phyloP scores from a whole-genome alignment of 2,329 filamentous ascomycete genomes.

The Curvularia spicifera region DNA sequence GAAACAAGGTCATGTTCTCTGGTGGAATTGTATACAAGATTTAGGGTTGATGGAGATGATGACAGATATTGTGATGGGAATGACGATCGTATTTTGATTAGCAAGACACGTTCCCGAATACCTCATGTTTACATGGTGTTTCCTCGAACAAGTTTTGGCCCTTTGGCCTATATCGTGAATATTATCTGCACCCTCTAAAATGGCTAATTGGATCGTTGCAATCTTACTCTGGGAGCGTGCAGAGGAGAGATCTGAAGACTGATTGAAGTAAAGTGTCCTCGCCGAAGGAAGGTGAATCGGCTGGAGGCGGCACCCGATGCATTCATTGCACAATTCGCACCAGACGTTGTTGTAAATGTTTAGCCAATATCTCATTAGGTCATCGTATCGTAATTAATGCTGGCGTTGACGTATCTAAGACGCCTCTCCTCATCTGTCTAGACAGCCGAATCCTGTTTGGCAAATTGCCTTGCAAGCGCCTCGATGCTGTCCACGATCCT shows the following conservation, averaged over 20 bases:
- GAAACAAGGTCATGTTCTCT: constrained; percentile 83
- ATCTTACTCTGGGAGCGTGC: not conserved
- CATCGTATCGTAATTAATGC: not conserved
- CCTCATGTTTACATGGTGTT: not conserved
- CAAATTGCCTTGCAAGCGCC: constrained; percentile 50
- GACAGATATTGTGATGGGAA: not conserved
- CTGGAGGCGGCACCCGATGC: not conserved
- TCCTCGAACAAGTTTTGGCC: not conserved
- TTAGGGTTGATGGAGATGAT: constrained; percentile 19
- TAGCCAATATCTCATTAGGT: not conserved
- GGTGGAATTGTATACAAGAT: constrained; percentile 60
- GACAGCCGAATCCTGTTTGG: constrained; percentile 50
- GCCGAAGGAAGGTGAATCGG: not conserved
- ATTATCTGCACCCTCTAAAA: no score
- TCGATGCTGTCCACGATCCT: constrained; percentile 52
- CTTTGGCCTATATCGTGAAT: not conserved
- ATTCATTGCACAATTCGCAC: not conserved
- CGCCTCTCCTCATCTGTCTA: constrained; percentile 11
- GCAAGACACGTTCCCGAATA: not conserved
- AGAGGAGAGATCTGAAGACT: not conserved
- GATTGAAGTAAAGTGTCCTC: not conserved
- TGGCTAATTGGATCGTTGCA: no score
- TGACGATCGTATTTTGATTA: not conserved
- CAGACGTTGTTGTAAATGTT: not conserved
- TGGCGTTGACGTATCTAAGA: not conserved